Evolutionary conservation across 2,329 filamentous ascomycete species (phyloP), one percentile per base, ranked within the genome.

Genomic region (Sphaerulina vaccinii): DNA sequence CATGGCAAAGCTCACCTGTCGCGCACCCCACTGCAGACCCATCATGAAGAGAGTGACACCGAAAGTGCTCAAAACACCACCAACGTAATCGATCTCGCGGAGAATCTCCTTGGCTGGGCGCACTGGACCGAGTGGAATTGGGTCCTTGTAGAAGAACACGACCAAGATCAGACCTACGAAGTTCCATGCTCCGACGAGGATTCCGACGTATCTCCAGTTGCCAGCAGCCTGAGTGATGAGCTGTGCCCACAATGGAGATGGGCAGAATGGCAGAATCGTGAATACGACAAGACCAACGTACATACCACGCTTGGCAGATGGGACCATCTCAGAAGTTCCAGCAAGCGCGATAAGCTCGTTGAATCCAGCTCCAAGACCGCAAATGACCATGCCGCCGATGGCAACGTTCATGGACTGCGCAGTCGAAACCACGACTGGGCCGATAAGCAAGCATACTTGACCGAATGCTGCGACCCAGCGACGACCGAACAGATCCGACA

Each of bases 331-430:
- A 2, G 83, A 81, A 2, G 84, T 85, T 36, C 79, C 85, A 27
- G 85, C 83, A 13, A 88, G 73, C 3, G 85, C 83, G 6, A 83
- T 87, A 18, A 88, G 72, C 66, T 88, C 84, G 61, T 84, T 84
- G 56, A 88, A 77, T 11, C 85, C 85, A 13, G 84, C 84, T 27
- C 85, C 85, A 8, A 82, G 72, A 6, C 85, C 85, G 10, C 83
- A 76, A 55, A 87, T 74, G 7, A 78, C 76, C 75, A 78, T 79
- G 27, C 77, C 76, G 79, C 81, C 78, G 58, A 86, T 85, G 55
- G 84, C 83, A 22, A 72, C 68, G 56, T 83, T 81, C 79, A 86
- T 86, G 9, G 62, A 71, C 19, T 80, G 65, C 1, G 83, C 78
- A 1, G 80, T 81, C 4, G 79, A 78, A 51, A 76, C 77, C 29